A percentile compares a stretch with the other conserved stretches of the same genome.
These are phyloP conservation scores for Fusarium brevicatenulatum DNA, from an alignment of 2,329 filamentous ascomycete genomes.

Conservation along the genomic window DNA sequence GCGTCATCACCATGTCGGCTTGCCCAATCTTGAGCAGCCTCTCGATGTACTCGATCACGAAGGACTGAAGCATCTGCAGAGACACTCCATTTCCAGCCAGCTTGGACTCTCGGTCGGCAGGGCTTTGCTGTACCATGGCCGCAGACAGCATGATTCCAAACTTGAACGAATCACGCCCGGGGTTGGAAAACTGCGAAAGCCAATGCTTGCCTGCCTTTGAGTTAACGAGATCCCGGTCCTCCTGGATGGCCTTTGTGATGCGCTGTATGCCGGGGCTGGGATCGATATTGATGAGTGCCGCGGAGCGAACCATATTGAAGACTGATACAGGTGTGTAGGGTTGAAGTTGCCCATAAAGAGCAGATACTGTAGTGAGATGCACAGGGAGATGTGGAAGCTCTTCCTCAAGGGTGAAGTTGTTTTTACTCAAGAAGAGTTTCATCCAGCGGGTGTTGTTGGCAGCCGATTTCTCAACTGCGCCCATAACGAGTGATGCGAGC, in stretches of 20 bases:
- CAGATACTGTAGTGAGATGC: constrained; percentile 7
- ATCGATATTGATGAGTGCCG: constrained; percentile 38
- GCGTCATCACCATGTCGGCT: neutral
- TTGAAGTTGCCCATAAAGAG: constrained; percentile 22
- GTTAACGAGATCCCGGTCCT: constrained; percentile 35
- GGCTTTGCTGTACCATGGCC: neutral
- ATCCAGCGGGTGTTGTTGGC: constrained; percentile 47
- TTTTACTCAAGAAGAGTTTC: constrained; percentile 45
- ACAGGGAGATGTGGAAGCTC: constrained; percentile 42
- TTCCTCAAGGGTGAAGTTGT: constrained; percentile 41
- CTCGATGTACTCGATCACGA: constrained; percentile 1
- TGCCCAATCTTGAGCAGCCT: constrained; percentile 5
- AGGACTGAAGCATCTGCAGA: constrained; percentile 2
- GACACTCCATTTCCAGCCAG: constrained; percentile 5
- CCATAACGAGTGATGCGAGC: constrained; percentile 40
- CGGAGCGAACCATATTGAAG: constrained; percentile 29
- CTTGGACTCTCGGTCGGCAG: neutral
- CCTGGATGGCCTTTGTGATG: constrained; percentile 41
- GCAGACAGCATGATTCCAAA: constrained; percentile 11
- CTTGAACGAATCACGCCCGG: neutral
- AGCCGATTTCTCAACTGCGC: constrained; percentile 43
- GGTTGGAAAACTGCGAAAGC: constrained; percentile 39
- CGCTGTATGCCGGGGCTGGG: constrained; percentile 34
- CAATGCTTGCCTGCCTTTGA: constrained; percentile 48
- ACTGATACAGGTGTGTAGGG: constrained; percentile 28